Evolutionary conservation across 805 yeast genomes (phyloP).

Genomic region (Lipomyces japonicus): DNA sequence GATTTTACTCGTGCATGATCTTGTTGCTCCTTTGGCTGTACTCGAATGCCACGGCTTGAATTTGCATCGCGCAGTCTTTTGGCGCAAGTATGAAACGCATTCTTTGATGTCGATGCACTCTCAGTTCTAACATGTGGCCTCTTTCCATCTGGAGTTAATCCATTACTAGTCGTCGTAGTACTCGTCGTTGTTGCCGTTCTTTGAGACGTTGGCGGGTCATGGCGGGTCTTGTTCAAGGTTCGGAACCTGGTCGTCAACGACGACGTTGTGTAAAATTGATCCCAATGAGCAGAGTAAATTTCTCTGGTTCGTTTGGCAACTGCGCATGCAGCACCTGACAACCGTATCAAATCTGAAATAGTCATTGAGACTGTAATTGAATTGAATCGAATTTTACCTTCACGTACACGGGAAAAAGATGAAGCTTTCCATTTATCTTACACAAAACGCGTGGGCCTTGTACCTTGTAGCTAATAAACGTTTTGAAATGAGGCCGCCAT

Average conservation of each 20-base stretch:
- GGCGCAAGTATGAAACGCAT: neutral
- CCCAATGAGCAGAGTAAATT: constrained; percentile 9
- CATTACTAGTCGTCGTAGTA: neutral
- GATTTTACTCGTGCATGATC: neutral
- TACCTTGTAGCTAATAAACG: too few relatives aligned
- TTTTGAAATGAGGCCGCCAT: too few relatives aligned
- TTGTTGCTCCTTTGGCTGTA: neutral
- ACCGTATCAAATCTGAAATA: constrained; percentile 18
- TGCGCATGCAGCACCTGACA: constrained; percentile 13
- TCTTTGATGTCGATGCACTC: neutral
- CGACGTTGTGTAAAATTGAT: constrained; percentile 16
- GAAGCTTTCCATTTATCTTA: too few relatives aligned
- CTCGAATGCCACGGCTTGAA: neutral
- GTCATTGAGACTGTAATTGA: constrained; percentile 6
- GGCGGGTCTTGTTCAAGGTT: neutral
- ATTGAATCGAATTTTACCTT: neutral
- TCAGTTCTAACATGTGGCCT: neutral
- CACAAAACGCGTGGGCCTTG: too few relatives aligned
- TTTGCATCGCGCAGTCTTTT: neutral
- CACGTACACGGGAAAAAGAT: too few relatives aligned
- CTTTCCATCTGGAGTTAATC: neutral
- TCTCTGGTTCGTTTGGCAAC: constrained; percentile 9
- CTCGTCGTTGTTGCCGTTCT: neutral
- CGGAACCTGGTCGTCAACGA: constrained; percentile 15
- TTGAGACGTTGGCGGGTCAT: neutral